A percentile compares a stretch with the other conserved stretches of the same genome.
phyloP scores from a whole-genome alignment of 192 early-diverging fungal species.

The Rhizophlyctis rosea region DNA sequence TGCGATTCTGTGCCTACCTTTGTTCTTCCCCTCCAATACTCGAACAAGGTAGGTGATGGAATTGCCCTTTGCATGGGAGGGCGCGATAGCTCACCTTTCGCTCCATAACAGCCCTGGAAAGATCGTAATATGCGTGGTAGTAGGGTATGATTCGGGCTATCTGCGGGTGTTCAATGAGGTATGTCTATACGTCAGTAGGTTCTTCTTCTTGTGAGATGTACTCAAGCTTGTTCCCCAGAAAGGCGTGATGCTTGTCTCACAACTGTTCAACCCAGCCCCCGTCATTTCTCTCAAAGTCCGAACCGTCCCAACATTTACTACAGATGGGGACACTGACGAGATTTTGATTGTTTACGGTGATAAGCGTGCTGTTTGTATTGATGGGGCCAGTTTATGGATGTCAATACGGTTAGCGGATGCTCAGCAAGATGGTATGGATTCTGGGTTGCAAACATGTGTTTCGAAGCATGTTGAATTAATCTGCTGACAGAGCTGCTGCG shows the following conservation, averaged over 20 bases:
- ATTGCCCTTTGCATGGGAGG: too few species aligned
- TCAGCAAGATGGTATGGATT: slow-evolving; percentile 19
- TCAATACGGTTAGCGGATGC: slow-evolving; percentile 24
- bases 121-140: background rate
- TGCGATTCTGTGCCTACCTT: too few species aligned
- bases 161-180: slow-evolving; percentile 18
- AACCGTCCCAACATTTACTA: slow-evolving; percentile 3
- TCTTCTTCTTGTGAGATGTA: background rate
- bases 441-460: too few species aligned
- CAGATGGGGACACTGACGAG: slow-evolving; percentile 31
- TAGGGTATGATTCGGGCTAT: slow-evolving; percentile 8
- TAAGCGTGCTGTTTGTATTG: slow-evolving; percentile 28
- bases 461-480: slow-evolving; percentile 9
- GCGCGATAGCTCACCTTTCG: too few species aligned
- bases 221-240: slow-evolving; percentile 2
- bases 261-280: slow-evolving; percentile 6
- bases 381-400: slow-evolving; percentile 41
- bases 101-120: slow-evolving; percentile 12
- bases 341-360: slow-evolving; percentile 36
- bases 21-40: too few species aligned
- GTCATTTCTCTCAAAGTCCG: slow-evolving; percentile 15
- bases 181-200: background rate
- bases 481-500: slow-evolving; percentile 3
- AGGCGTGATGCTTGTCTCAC: slow-evolving; percentile 4
- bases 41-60: too few species aligned